Conservation (phyloP, 495 filamentous ascomycete genomes). For the Daldinia decipiens region DNA sequence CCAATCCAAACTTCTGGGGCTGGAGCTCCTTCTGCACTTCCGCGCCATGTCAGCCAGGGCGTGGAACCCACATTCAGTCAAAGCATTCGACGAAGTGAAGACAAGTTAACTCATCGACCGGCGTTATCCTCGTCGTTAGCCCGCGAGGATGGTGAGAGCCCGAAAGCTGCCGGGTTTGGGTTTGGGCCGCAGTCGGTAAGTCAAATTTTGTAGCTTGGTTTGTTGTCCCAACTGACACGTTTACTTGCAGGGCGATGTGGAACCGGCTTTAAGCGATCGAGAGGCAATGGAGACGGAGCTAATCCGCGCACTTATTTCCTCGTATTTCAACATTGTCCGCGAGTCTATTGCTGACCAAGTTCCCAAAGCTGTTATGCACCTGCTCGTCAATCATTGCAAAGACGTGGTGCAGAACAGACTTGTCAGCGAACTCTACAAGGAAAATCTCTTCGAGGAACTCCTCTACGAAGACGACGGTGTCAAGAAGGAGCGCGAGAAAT, state of each 20-base stretch:
- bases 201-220: not conserved
- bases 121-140: slow-evolving; percentile 45
- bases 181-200: slow-evolving; percentile 42
- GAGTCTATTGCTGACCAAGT: slow-evolving; percentile 98
- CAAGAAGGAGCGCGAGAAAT: slow-evolving; percentile 97
- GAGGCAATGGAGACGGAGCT: slow-evolving; percentile 97
- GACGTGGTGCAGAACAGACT: slow-evolving; percentile 97
- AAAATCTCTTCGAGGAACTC: slow-evolving; percentile 90
- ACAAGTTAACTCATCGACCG: slow-evolving; percentile 58
- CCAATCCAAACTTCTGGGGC: slow-evolving; percentile 55
- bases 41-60: slow-evolving; percentile 75
- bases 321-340: slow-evolving; percentile 98
- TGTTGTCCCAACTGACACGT: slow-evolving; percentile 45
- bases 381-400: slow-evolving; percentile 97
- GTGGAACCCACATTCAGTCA: slow-evolving; percentile 84
- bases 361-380: slow-evolving; percentile 98
- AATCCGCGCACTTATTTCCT: slow-evolving; percentile 93
- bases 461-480: slow-evolving; percentile 97
- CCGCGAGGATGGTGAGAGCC: slow-evolving; percentile 48
- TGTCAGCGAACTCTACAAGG: slow-evolving; percentile 94
- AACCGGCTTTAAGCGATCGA: slow-evolving; percentile 90
- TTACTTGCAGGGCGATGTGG: slow-evolving; percentile 57
- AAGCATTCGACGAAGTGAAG: slow-evolving; percentile 81
- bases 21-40: slow-evolving; percentile 53
- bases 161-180: slow-evolving; percentile 52